Percentiles rank a stretch among this genome's conserved stretches.
Evolutionary conservation across 495 filamentous ascomycete genomes (phyloP).

Genomic region (Lasiosphaeris hirsuta): DNA sequence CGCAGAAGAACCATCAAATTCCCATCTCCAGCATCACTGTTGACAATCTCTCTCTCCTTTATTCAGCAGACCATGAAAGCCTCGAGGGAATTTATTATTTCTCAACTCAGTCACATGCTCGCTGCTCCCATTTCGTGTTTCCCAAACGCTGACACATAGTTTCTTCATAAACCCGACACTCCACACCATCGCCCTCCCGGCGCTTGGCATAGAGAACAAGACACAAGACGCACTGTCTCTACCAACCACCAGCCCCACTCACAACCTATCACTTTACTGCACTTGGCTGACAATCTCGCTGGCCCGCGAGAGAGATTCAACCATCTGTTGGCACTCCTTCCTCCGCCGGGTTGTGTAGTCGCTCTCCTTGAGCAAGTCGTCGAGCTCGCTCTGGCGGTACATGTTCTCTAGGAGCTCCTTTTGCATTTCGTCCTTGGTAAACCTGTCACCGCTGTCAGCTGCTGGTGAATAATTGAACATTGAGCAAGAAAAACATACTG

Average conservation of each 20-base stretch:
- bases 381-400: conserved; percentile 85
- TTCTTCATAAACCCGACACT: too few relatives aligned
- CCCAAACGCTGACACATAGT: neutral
- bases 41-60: neutral
- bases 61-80: neutral
- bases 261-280: conserved; percentile 54
- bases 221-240: too few relatives aligned
- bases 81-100: neutral
- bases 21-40: neutral
- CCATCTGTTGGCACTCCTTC: conserved; percentile 99
- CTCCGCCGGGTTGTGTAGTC: conserved; percentile 93
- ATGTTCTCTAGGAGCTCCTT: conserved; percentile 96
- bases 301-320: conserved; percentile 82
- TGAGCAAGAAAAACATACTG: conserved; percentile 58
- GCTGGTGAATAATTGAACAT: neutral
- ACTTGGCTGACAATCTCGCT: conserved; percentile 97
- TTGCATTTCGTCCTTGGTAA: conserved; percentile 98
- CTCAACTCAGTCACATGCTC: neutral
- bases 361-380: conserved; percentile 94
- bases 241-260: neutral
- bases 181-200: too few relatives aligned
- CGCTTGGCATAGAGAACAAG: too few relatives aligned
- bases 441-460: conserved; percentile 47
- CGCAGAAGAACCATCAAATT: neutral
- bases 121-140: too few relatives aligned